Base-by-base conservation (phyloP, 306 rosid genomes). In the Vigna radiata region DNA sequence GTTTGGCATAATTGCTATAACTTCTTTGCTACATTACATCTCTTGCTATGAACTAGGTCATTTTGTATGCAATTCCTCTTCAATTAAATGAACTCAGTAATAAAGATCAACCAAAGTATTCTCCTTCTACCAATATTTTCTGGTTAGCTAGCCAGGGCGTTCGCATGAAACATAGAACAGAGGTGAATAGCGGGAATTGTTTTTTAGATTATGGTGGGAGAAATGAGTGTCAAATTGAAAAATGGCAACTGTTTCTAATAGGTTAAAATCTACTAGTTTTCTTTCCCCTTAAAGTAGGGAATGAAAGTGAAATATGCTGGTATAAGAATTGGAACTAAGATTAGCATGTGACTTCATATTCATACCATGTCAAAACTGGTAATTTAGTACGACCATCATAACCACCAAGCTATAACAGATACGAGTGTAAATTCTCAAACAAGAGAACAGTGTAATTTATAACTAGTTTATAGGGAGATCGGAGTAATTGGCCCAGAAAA, bases 121-220 rank as follows among this genome's bases (percentile, higher is more conserved):
- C 43, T 61, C 72, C 18, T 2, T 71, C 63, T 50, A 52, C 43
- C 47, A 23, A 48, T 21, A 21, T 25, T 60, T 37, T 50, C 48
- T 50, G 47, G 70, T 47, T 59, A 33, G 82, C 64, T 70, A 61
- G 58, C 23, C 63, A 70, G 50, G n/a, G 61, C 72, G 10, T 79
- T 8, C 37, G 3, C 21, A 69, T 29, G 39, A 60, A 41, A 17
- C 37, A 41, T 27, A 36, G 73, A 44, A 29, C 0, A 8, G 19
- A 70, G 52, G n/a, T 61, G n/a, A 41, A 41, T 31, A 18, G 21
- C 29, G 46, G 81, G 54, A n/a, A 41, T 31, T 54, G 8, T 2
- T 13, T 17, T 18, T 69, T 21, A 47, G 13, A 56, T 77, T 31
- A 29, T 29, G 61, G 61, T 68, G 33, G 67, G 68, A 46, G 56